Base-by-base conservation (phyloP, 768 basidiomycete genomes). In the Auricularia sp. region DNA sequence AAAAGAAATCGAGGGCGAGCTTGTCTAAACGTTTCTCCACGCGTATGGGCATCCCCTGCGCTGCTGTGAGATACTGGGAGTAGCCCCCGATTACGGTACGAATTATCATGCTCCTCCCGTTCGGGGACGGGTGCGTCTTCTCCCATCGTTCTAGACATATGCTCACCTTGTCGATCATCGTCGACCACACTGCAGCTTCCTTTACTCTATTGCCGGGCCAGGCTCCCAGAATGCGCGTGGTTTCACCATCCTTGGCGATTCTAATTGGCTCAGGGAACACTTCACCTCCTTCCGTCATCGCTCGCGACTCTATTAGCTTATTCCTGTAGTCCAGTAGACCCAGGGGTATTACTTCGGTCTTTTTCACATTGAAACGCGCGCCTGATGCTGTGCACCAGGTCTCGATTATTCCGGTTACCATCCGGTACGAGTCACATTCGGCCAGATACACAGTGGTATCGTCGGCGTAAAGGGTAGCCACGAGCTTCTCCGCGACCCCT, bases 361-460 rank as follows among this genome's bases (percentile, higher is more conserved):
- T 83, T 0, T 62, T 53, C 0, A 68, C 64, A 61, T 81, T 82
- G 66, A 81, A 82, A 42, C 75, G 77, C 0, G 79, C 80, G 0
- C 72, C 68, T 11, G 77, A 76, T 3, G 74, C 77, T 0, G 18
- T 29, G 64, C 78, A 82, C 81, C 81, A 83, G 0, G 43, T 47
- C 0, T 71, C 33, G 0, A 81, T 76, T 1, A 80, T 71, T 0
- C 36, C 1, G 2, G 67, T 36, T 0, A 82, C 71, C 0, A 63
- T 65, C 0, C 62, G 47, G 14, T 73, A 73, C 3, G 67, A 60
- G 61, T 81, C 78, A 0, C 63, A 7, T 51, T 71, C 68, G 2
- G 67, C 67, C 0, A 81, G 74, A 66, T 70, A 77, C 0, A 73
- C 72, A 1, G 74, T 74, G 10, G 78, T 79, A 65, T 80, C 78